Evolutionary conservation across 495 filamentous ascomycete genomes (phyloP), one percentile per base, ranked within the genome.

Genomic region (Parathielavia hyrcaniae): DNA sequence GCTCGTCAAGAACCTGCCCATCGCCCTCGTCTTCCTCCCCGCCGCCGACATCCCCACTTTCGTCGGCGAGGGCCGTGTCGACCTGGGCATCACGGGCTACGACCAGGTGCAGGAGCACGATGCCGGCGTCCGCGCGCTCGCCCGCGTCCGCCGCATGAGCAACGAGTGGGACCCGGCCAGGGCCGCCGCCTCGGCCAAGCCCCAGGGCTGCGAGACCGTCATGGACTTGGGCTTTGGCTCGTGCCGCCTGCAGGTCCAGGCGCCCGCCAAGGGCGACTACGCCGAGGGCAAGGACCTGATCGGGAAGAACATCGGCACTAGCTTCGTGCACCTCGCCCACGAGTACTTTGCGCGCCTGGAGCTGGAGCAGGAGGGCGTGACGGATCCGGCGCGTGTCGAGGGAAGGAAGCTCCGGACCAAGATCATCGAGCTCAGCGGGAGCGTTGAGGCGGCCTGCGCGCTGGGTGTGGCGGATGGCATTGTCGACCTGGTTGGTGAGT

Each of bases 21-120:
- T 98, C 59, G 95, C 92, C 13, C 88, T 98, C 60, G 83, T 98
- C 72, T 98, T 98, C 80, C 89, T 98, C 39, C 93, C 93, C 23
- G 93, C 90, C 36, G 91, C 89, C 54, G 93, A 97, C 71, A 98
- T 98, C 67, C 95, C 93, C 26, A 92, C 88, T 53, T 97, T 97
- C 63, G 90, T 98, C 44, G 93, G 91, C 30, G 91, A 97, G 70
- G 93, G 93, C 32, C 83, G 86, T 50, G 93, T 97, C 14, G 91
- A 95, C 67, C 73, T 98, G 7, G 93, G 93, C 53, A 98, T 98
- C 61, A 98, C 93, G 0, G 93, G 93, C 38, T 80, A 82, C 52
- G 95, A 98, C 71, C 90, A 95, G 64, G 89, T 97, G 19, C 86
- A 85, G 22, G 95, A 97, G 74, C 89, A 96, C 76, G 90, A 92